phyloP scores from a whole-genome alignment of 2,329 filamentous ascomycete species.

The Exophiala aquamarina region DNA sequence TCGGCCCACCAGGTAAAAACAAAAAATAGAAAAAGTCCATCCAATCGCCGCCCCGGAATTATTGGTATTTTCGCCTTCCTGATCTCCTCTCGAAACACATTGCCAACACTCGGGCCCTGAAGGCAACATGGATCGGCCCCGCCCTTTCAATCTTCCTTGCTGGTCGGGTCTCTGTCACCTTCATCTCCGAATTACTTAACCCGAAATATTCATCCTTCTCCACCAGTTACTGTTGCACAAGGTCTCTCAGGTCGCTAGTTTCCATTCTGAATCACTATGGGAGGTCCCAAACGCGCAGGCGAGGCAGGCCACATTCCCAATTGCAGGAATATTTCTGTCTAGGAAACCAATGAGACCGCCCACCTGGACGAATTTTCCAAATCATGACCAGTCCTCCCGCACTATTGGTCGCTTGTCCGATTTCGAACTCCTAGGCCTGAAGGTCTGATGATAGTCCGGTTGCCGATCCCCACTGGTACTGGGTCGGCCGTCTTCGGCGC shows the following conservation, averaged over 20 bases:
- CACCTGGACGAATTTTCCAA: slow-evolving; percentile 12
- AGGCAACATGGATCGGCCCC: slow-evolving; percentile 25
- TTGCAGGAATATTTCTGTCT: slow-evolving; percentile 1
- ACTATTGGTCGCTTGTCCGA: slow-evolving; percentile 14
- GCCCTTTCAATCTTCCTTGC: slow-evolving; percentile 17
- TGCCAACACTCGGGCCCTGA: slow-evolving; percentile 9
- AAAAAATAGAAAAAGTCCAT: slow-evolving; percentile 5
- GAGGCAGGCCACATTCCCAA: slow-evolving; percentile 4
- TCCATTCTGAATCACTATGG: slow-evolving; percentile 13
- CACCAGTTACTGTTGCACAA: slow-evolving; percentile 14
- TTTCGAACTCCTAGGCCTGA: slow-evolving; percentile 1
- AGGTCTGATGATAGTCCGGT: not conserved
- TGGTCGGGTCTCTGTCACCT: slow-evolving; percentile 1
- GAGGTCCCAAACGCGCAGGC: not conserved
- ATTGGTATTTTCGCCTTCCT: slow-evolving; percentile 4
- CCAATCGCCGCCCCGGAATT: slow-evolving; percentile 17
- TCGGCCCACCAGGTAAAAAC: slow-evolving; percentile 9
- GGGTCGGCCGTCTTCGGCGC: slow-evolving; percentile 17
- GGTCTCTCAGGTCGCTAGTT: slow-evolving; percentile 5
- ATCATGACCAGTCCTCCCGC: slow-evolving; percentile 6
- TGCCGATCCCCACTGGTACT: slow-evolving; percentile 1
- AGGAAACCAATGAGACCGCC: slow-evolving; percentile 15
- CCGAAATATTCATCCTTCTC: slow-evolving; percentile 3
- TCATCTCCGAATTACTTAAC: not conserved
- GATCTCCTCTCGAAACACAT: not conserved